Evolutionary conservation across 208 protist species (phyloP).

Genomic region (Crithidia thermophila): DNA sequence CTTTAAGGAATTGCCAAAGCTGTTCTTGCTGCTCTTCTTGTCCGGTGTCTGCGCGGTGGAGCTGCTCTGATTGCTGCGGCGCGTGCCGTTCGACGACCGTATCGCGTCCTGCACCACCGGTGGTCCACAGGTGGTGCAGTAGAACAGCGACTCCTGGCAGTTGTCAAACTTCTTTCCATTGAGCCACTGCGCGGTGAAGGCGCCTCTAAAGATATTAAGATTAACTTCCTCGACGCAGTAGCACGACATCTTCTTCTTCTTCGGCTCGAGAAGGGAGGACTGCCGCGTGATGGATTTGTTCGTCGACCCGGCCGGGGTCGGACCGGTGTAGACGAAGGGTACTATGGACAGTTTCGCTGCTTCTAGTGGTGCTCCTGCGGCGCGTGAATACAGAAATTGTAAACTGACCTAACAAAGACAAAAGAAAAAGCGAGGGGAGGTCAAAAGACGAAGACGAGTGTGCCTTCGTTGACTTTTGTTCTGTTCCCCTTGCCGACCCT

Average conservation of each 20-base stretch:
- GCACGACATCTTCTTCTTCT: slow-evolving; percentile 37
- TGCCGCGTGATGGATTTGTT: slow-evolving; percentile 5
- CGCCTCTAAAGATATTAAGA: slow-evolving; percentile 46
- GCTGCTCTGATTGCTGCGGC: neutral
- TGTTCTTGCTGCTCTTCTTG: slow-evolving; percentile 28
- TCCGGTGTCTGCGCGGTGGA: slow-evolving; percentile 4
- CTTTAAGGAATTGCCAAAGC: slow-evolving; percentile 21
- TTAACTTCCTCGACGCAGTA: slow-evolving; percentile 46
- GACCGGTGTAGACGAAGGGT: slow-evolving; percentile 29
- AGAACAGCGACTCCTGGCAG: slow-evolving; percentile 46
- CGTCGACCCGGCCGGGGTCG: slow-evolving; percentile 13
- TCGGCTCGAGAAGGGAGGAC: slow-evolving; percentile 41
- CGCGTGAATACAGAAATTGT: slow-evolving; percentile 11
- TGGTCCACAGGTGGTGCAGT: slow-evolving; percentile 47
- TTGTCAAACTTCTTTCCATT: slow-evolving; percentile 26
- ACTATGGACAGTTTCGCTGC: slow-evolving; percentile 29
- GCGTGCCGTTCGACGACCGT: neutral
- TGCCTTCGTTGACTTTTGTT: too few relatives aligned
- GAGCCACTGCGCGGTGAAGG: slow-evolving; percentile 53
- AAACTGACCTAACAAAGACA: neutral
- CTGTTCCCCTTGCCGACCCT: too few relatives aligned
- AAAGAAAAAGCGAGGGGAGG: neutral
- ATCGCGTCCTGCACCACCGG: slow-evolving; percentile 37
- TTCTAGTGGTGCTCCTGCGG: slow-evolving; percentile 1
- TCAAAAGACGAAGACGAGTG: too few relatives aligned